These are phyloP conservation scores for Calocybe gangraenosa DNA, from an alignment of 768 basidiomycete genomes.

Conservation along the genomic window DNA sequence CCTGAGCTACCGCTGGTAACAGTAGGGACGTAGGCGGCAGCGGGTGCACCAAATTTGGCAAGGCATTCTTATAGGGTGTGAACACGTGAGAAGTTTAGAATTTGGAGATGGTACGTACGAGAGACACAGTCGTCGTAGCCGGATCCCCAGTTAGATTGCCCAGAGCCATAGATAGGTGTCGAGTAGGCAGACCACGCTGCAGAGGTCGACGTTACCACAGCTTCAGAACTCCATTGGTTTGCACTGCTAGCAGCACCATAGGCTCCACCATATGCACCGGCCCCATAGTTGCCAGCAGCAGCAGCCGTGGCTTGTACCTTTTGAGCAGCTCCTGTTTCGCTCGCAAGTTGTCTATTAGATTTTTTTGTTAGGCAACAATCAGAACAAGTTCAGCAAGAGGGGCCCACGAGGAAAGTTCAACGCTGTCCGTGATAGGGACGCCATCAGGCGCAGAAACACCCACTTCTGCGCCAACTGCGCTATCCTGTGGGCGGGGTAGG, in stretches of 20 bases:
- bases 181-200: slow-evolving; percentile 26
- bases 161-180: slow-evolving; percentile 60
- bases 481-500: slow-evolving; percentile 37
- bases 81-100: too few relatives aligned
- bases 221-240: slow-evolving; percentile 9
- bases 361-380: background rate
- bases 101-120: slow-evolving; percentile 40
- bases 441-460: slow-evolving; percentile 48
- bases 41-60: slow-evolving; percentile 46
- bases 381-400: background rate
- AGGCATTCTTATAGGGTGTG: slow-evolving; percentile 55
- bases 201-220: slow-evolving; percentile 20
- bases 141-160: slow-evolving; percentile 51
- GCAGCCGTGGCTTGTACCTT: background rate
- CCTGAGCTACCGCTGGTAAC: slow-evolving; percentile 23
- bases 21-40: slow-evolving; percentile 31
- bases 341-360: slow-evolving; percentile 7
- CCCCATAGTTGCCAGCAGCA: slow-evolving; percentile 9
- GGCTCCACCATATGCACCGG: slow-evolving; percentile 11
- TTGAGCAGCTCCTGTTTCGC: background rate
- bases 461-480: slow-evolving; percentile 28
- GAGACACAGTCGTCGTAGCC: slow-evolving; percentile 68
- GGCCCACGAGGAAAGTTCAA: slow-evolving; percentile 32
- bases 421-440: slow-evolving; percentile 36
- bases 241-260: slow-evolving; percentile 19